Evolutionary conservation across 108 stramenopile genomes (phyloP).

Genomic region (Nitzschia sp.): DNA sequence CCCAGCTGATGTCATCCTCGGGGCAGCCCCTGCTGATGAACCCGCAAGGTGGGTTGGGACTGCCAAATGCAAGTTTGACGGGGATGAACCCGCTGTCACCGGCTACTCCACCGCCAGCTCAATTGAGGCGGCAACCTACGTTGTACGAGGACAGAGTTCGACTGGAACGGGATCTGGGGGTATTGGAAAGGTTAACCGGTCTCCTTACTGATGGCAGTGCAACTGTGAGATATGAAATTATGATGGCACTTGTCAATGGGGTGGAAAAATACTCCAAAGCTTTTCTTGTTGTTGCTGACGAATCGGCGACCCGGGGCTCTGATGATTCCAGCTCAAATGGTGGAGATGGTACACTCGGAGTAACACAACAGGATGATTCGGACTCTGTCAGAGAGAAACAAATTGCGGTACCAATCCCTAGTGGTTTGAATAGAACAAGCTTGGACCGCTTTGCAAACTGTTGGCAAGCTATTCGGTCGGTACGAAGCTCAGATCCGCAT

Average conservation of each 20-base stretch:
- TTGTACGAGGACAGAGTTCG: slow-evolving; percentile 48
- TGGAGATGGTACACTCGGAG: slow-evolving; percentile 16
- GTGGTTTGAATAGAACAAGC: slow-evolving; percentile 35
- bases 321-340: slow-evolving; percentile 12
- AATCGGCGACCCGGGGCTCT: slow-evolving; percentile 13
- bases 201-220: slow-evolving; percentile 69
- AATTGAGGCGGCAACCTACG: slow-evolving; percentile 28
- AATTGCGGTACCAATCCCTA: slow-evolving; percentile 41
- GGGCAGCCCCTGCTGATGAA: slow-evolving; percentile 8
- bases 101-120: slow-evolving; percentile 1
- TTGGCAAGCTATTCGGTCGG: slow-evolving; percentile 65
- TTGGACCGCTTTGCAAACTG: slow-evolving; percentile 57
- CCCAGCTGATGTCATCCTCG: background rate
- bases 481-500: slow-evolving; percentile 79
- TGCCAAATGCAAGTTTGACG: slow-evolving; percentile 5
- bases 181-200: slow-evolving; percentile 29
- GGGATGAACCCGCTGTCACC: slow-evolving; percentile 14
- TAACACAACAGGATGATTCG: background rate
- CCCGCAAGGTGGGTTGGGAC: background rate
- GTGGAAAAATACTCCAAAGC: slow-evolving; percentile 80
- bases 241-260: slow-evolving; percentile 59
- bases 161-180: slow-evolving; percentile 40
- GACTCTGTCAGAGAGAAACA: background rate
- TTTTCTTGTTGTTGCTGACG: slow-evolving; percentile 75
- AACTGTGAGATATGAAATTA: slow-evolving; percentile 82